Evolutionary conservation across 1,139 yeast genomes (phyloP), one percentile per base, ranked within the genome.

Genomic region (Saccharomyces hybrid): DNA sequence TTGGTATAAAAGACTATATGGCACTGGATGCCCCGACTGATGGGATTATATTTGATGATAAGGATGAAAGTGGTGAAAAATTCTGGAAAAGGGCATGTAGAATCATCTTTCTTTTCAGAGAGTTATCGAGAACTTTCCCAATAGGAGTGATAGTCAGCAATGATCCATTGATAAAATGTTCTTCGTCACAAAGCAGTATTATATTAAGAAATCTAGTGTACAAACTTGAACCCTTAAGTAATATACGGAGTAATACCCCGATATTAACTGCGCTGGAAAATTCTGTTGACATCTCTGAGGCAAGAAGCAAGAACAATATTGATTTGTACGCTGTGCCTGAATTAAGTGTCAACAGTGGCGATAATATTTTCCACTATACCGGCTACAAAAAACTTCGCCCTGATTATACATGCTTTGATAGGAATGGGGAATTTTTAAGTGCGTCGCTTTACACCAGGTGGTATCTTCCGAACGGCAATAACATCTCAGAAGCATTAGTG

Each of bases 11-110:
- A 53, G 80, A 79, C 52, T 78, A 79, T 61, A 75, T 83, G 58
- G 80, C 85, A 63, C 59, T 71, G 49, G 91, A 86, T 69, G 70
- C 81, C 51, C 90, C 91, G 7, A 74, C 79, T n/a, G 80, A 86
- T 58, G 93, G 91, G 3, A 79, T 83, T 4, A 71, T 74, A 32
- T 77, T 76, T 58, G 73, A 74, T 50, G 61, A 71, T 13, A 63
- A 66, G 13, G 75, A 74, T 54, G 78, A 74, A 59, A 62, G 62
- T 26, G 71, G 72, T 46, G 60, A 56, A 16, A 65, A 64, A 34
- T 69, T 67, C 52, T 69, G 71, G 71, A 63, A 61, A 52, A 62
- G 72, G 48, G 61, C 70, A 6, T 59, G 65, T 32, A 65, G 72
- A 51, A 50, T 64, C 26, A 57, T 70, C 5, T 62, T 66, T 50